Base-by-base conservation (phyloP, 2,329 filamentous ascomycete genomes). In the Penicillium sp. region DNA sequence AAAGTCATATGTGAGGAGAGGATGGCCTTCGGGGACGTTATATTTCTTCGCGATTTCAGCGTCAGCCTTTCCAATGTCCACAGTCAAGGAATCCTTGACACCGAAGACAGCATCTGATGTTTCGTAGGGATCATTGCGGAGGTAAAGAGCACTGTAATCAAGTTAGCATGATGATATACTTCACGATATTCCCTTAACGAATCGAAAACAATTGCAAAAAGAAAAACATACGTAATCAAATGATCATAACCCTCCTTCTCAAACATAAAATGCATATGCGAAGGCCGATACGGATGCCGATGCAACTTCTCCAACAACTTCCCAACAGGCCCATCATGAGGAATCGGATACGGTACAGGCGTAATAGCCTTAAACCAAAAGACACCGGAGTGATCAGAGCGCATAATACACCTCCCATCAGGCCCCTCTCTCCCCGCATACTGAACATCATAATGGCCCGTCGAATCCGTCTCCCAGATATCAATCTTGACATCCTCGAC, bases 191-290 rank as follows among this genome's bases (percentile, higher is more conserved):
- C 43, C 45, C 13, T 27, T 23, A 43, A 15, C 15, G 1, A n/a
- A 48, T 5, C 38, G 23, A 39, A 49, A 21, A 47, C 6, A 25
- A 25, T 25, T 25, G 27, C 29, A 39, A 40, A 44, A 53, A 16
- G 48, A 41, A 31, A 19, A 57, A 86, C 87, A 62, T 79, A 92
- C 89, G 91, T 95, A 69, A 94, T 88, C 66, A 96, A 75, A 70
- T 88, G 84, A 77, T 96, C 91, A 77, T 84, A 92, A 0, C 89
- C 89, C 34, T 81, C 74, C 78, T 91, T 92, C 70, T 87, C 85
- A 76, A 96, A 92, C 89, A 95, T 94, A 68, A 94, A 94, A 73
- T 94, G 90, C 80, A 93, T 84, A 73, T 94, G 90, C 21, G 86
- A 84, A 1, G 90, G 91, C 51, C 91, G 78, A 78, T 86, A 92